A percentile compares a stretch with the other conserved stretches of the same genome.
Conservation (phyloP, 148 eudicot species). For the Oxyria digyna region DNA sequence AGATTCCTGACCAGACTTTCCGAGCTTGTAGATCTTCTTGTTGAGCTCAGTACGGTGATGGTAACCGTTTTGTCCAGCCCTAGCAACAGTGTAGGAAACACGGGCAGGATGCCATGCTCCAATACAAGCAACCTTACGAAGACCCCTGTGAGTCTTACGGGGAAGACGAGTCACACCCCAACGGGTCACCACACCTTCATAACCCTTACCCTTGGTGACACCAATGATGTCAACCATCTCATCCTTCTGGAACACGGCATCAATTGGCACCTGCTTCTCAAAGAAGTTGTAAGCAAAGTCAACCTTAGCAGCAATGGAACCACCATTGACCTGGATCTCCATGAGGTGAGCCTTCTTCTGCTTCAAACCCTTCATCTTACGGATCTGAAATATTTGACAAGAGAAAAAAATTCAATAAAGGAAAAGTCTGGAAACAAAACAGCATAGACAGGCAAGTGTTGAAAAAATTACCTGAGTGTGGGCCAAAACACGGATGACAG, state of each 20-base stretch:
- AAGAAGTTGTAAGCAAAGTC: constrained; percentile 56
- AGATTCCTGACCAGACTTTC: constrained; percentile 54
- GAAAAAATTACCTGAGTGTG: constrained; percentile 53
- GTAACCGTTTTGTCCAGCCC: constrained; percentile 83
- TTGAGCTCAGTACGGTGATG: constrained; percentile 80
- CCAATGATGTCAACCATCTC: constrained; percentile 82
- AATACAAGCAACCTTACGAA: constrained; percentile 81
- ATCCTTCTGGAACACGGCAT: constrained; percentile 57
- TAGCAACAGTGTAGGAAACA: constrained; percentile 74
- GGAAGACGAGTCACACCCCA: constrained; percentile 92
- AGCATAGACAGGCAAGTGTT: too few relatives aligned
- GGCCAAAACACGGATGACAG: constrained; percentile 53
- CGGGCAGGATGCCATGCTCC: constrained; percentile 91
- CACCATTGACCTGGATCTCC: constrained; percentile 76
- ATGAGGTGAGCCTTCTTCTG: constrained; percentile 78
- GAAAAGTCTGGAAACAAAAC: neutral
- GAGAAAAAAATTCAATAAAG: neutral
- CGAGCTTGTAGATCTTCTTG: constrained; percentile 67
- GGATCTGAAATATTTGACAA: neutral
- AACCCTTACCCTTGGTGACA: constrained; percentile 82
- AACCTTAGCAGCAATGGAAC: constrained; percentile 46
- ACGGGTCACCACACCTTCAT: constrained; percentile 81
- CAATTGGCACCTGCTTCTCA: constrained; percentile 66
- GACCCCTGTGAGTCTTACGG: constrained; percentile 81
- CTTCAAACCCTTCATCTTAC: constrained; percentile 66